Evolutionary conservation across 2,329 filamentous ascomycete species (phyloP).

Genomic region (Ophiocordyceps camponoti-leonardi): DNA sequence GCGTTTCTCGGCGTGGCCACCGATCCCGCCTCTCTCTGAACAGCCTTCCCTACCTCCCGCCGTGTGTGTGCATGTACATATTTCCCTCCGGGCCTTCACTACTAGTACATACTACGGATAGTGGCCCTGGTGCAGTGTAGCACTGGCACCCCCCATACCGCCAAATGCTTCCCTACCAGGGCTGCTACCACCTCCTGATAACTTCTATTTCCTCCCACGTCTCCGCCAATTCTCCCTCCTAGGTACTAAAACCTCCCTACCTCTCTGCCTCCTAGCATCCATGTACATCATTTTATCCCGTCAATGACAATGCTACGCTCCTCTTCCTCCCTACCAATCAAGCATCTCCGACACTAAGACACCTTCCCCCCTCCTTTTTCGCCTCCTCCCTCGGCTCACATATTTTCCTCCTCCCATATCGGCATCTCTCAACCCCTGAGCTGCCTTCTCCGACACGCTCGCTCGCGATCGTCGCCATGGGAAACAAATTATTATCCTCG

Average conservation of each 20-base stretch:
- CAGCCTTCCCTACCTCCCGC: neutral
- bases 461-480: neutral
- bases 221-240: slow-evolving; percentile 18
- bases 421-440: neutral
- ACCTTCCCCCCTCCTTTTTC: neutral
- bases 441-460: neutral
- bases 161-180: too few species aligned
- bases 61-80: too few species aligned
- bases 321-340: neutral
- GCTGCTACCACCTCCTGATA: too few species aligned
- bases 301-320: neutral
- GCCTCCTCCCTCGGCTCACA: neutral
- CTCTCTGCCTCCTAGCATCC: slow-evolving; percentile 9
- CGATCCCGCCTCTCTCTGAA: neutral
- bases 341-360: neutral
- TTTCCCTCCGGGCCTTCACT: too few species aligned
- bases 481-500: slow-evolving; percentile 3
- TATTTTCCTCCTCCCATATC: neutral
- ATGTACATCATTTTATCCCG: too few species aligned
- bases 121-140: too few species aligned
- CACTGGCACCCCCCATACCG: too few species aligned
- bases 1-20: neutral
- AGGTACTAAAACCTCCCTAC: slow-evolving; percentile 12
- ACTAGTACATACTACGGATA: too few species aligned
- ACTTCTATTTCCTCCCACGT: too few species aligned